Evolutionary conservation across 1,284 basidiomycete genomes (phyloP).

Genomic region (Ganoderma boninense): DNA sequence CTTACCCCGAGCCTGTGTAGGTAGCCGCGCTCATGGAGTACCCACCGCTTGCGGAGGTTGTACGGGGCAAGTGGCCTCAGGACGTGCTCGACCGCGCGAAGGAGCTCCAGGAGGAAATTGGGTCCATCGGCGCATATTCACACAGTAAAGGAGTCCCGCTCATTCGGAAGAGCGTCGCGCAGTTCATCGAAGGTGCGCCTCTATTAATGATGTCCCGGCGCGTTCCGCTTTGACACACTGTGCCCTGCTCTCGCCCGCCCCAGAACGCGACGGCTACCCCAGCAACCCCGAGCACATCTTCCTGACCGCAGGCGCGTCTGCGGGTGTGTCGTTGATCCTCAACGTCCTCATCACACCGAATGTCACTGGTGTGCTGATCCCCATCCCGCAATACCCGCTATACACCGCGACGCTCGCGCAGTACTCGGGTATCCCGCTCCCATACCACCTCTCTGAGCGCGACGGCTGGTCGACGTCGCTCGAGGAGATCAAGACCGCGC

Average conservation of each 20-base stretch:
- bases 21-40: constrained; percentile 93
- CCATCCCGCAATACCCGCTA: constrained; percentile 98
- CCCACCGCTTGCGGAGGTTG: constrained; percentile 84
- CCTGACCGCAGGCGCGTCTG: constrained; percentile 92
- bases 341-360: constrained; percentile 79
- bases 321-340: constrained; percentile 90
- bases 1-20: constrained; percentile 47
- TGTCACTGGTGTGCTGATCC: constrained; percentile 87
- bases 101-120: constrained; percentile 86
- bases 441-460: constrained; percentile 90
- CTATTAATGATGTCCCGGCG: neutral
- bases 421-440: constrained; percentile 81
- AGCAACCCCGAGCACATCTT: constrained; percentile 64
- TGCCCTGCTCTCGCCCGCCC: neutral
- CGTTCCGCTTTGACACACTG: constrained; percentile 10
- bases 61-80: constrained; percentile 82
- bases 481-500: constrained; percentile 70
- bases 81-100: constrained; percentile 90
- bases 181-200: constrained; percentile 84
- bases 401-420: constrained; percentile 96
- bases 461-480: constrained; percentile 89
- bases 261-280: constrained; percentile 90
- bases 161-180: constrained; percentile 90
- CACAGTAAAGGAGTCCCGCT: constrained; percentile 93
- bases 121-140: constrained; percentile 95